Conservation (phyloP, 352 stramenopile genomes). For the Pythium biforme region DNA sequence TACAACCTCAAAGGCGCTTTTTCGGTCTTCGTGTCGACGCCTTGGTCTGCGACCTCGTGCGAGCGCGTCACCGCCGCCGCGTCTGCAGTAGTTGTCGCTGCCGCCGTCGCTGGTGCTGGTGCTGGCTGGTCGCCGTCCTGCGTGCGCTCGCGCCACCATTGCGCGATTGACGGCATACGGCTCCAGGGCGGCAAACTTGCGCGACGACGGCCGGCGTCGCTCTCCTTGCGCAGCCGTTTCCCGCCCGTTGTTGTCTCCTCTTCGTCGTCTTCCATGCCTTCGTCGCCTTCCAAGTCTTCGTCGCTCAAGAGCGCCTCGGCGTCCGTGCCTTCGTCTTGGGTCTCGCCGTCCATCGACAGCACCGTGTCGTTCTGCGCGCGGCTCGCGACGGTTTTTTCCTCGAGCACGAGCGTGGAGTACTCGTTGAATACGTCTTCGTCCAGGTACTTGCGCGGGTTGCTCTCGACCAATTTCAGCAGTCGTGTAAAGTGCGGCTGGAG, state of each 20-base stretch:
- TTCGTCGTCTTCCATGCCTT: conserved; percentile 9
- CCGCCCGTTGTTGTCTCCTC: conserved; percentile 3
- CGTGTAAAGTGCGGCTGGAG: conserved; percentile 87
- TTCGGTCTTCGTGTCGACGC: background rate
- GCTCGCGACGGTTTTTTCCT: conserved; percentile 49
- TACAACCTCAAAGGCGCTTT: background rate
- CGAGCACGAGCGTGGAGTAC: conserved; percentile 69
- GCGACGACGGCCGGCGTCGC: conserved; percentile 12
- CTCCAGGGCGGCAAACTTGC: conserved; percentile 43
- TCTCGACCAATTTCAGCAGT: conserved; percentile 83
- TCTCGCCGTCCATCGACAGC: conserved; percentile 38
- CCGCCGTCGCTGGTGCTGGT: no score
- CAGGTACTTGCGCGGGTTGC: conserved; percentile 87
- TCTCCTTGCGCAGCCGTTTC: conserved; percentile 27
- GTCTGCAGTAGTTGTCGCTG: no score
- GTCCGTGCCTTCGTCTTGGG: conserved; percentile 62
- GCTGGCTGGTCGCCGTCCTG: background rate
- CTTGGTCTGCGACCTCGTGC: background rate
- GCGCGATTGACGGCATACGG: conserved; percentile 61
- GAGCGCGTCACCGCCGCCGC: no score
- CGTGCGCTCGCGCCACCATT: conserved; percentile 72
- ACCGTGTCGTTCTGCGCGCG: conserved; percentile 20
- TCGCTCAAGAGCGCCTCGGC: conserved; percentile 66
- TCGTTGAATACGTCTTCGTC: conserved; percentile 82
- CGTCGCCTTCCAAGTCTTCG: conserved; percentile 39